A percentile compares a stretch with the other conserved stretches of the same genome.
These are phyloP conservation scores for Amphicarpaea edgeworthii DNA, from an alignment of 306 rosid genomes.

Conservation along the genomic window DNA sequence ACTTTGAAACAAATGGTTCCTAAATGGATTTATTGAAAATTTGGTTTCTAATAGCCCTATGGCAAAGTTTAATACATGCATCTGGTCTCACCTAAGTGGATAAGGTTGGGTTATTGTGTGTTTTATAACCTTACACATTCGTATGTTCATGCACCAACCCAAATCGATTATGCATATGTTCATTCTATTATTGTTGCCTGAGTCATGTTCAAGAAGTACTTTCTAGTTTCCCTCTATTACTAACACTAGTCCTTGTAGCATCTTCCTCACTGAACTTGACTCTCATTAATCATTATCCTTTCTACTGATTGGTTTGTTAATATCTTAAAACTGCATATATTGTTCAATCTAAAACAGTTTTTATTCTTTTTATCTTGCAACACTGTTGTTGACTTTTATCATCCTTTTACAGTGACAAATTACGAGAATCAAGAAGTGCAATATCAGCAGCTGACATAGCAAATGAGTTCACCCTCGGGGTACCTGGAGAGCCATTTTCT, in stretches of 20 bases:
- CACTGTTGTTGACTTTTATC: constrained; percentile 9
- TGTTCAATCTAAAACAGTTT: neutral
- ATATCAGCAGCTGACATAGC: constrained; percentile 75
- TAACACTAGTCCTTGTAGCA: constrained; percentile 4
- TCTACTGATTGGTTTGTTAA: constrained; percentile 2
- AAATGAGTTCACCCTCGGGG: constrained; percentile 73
- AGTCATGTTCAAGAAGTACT: neutral
- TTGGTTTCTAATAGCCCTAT: neutral
- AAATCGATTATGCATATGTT: no score
- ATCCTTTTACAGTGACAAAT: constrained; percentile 64
- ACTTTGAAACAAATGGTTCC: neutral
- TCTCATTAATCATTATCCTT: neutral
- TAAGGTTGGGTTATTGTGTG: constrained; percentile 2
- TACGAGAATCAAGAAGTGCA: constrained; percentile 77
- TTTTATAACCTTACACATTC: neutral
- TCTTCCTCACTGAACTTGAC: neutral
- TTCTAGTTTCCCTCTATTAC: constrained; percentile 27
- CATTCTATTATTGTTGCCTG: neutral
- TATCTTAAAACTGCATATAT: neutral
- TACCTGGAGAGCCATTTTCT: constrained; percentile 68
- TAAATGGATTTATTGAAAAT: constrained; percentile 17
- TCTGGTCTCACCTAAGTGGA: neutral
- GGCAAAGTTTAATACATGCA: neutral
- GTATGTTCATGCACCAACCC: neutral
- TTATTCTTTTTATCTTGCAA: neutral